Base-by-base conservation (phyloP, 1,284 basidiomycete species). In the Anthracocystis setariae region DNA sequence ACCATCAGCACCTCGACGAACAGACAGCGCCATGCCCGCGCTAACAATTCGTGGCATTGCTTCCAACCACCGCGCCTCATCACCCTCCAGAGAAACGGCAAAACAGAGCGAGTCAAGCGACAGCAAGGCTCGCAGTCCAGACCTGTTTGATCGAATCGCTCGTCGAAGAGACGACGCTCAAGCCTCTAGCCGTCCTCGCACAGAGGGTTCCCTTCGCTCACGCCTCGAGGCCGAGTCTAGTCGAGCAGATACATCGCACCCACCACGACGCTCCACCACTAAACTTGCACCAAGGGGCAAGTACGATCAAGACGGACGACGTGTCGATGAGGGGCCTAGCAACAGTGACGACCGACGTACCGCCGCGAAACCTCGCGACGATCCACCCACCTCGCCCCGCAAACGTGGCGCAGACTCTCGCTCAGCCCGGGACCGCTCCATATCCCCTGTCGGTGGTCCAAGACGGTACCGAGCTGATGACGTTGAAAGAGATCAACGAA, bases 11-110 rank as follows among this genome's bases (percentile, higher is more conserved):
- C 49, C 55, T 39, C 62, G 50, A 37, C 38, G 35, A 12, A 24
- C 50, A 21, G 61, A 56, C 15, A 48, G 12, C 46, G 20, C 27
- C 9, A 37, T 42, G 8, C 60, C 60, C 13, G 55, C 66, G 27
- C 24, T 69, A 23, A 64, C 60, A 0, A 69, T 69, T 24, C 56
- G 66, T 29, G 66, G 66, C 5, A 53, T 69, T 3, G 66, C 60
- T 1, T 60, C 38, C n/a, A 42, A 42, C 21, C 60, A 60, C 21
- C 45, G 25, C 25, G 39, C 46, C 39, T 44, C 58, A 13, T 60
- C 57, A 3, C 49, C 60, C 8, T 18, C 53, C 17, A 24, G 23
- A n/a, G 24, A 13, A 9, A 25, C 38, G 8, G 33, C 25, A 32
- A 39, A 33, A 27, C 46, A 51, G 3, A 27, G 25, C 8, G 52